These are phyloP conservation scores for Apiotrichum siamense DNA, from an alignment of 1,284 basidiomycete genomes.

Conservation along the genomic window DNA sequence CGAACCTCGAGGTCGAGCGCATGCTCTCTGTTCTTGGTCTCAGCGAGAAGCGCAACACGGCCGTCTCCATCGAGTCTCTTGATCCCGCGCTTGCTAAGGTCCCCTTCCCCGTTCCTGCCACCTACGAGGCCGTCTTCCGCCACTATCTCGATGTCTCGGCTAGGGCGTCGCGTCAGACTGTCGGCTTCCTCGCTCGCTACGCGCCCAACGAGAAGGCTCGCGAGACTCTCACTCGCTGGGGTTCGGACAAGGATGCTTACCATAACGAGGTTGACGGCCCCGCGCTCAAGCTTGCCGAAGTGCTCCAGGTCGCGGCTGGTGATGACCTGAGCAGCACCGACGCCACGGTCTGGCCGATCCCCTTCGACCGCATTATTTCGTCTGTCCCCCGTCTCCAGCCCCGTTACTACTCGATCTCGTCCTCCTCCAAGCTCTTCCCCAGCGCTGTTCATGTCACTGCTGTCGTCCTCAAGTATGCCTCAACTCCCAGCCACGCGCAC, in stretches of 20 bases:
- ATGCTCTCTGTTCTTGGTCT: constrained; percentile 81
- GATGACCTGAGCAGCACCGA: constrained; percentile 55
- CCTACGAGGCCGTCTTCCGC: constrained; percentile 86
- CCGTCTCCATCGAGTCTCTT: constrained; percentile 88
- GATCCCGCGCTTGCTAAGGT: constrained; percentile 98
- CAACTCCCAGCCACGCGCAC: constrained; percentile 55
- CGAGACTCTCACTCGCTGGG: constrained; percentile 67
- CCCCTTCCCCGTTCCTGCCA: constrained; percentile 95
- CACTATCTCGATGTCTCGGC: constrained; percentile 97
- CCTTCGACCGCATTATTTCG: constrained; percentile 93
- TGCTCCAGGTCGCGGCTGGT: constrained; percentile 77
- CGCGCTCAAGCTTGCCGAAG: constrained; percentile 83
- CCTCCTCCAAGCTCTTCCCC: constrained; percentile 84
- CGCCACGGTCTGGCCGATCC: constrained; percentile 74
- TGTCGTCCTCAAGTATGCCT: constrained; percentile 87
- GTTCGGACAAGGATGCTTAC: constrained; percentile 82
- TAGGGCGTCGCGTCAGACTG: constrained; percentile 85
- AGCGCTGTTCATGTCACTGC: constrained; percentile 88
- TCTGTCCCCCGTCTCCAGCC: constrained; percentile 89
- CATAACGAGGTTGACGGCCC: constrained; percentile 66
- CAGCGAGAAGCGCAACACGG: constrained; percentile 61
- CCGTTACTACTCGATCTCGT: constrained; percentile 97
- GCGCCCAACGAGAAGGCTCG: constrained; percentile 76
- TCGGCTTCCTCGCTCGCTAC: constrained; percentile 78
- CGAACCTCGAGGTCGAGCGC: constrained; percentile 84